These are phyloP conservation scores for Phytophthora gonapodyides DNA, from an alignment of 352 stramenopile species.

Conservation along the genomic window DNA sequence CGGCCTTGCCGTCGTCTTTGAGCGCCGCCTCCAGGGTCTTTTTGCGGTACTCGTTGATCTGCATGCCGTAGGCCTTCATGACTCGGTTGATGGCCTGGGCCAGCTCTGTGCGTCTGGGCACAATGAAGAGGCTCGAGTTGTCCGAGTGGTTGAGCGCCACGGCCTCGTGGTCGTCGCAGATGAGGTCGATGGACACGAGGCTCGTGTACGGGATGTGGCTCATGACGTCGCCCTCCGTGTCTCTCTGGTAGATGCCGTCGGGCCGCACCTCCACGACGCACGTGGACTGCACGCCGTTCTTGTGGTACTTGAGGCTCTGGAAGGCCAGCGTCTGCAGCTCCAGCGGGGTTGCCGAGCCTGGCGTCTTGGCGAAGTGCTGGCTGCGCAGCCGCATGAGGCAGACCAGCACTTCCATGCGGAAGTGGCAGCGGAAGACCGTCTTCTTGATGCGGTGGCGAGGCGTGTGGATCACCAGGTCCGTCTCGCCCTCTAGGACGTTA, in stretches of 20 bases:
- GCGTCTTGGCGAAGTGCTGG: constrained; percentile 54
- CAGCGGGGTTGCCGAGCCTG: constrained; percentile 18
- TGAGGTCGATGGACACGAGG: constrained; percentile 81
- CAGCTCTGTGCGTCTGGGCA: constrained; percentile 68
- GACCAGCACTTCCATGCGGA: constrained; percentile 83
- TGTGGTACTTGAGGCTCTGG: constrained; percentile 65
- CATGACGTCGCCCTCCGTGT: constrained; percentile 76
- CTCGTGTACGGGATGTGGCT: constrained; percentile 84
- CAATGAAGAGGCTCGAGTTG: constrained; percentile 82
- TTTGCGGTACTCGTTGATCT: constrained; percentile 85
- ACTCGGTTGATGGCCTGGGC: constrained; percentile 69
- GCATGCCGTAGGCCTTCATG: constrained; percentile 80
- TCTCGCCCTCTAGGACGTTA: constrained; percentile 69
- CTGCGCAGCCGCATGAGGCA: constrained; percentile 77
- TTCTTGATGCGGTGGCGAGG: constrained; percentile 82
- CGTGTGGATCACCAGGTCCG: constrained; percentile 79
- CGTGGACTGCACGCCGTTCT: constrained; percentile 56
- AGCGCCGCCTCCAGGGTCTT: constrained; percentile 70
- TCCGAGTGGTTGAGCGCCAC: constrained; percentile 80
- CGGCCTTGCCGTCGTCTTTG: constrained; percentile 47
- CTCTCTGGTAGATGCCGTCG: constrained; percentile 78
- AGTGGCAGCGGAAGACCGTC: constrained; percentile 79
- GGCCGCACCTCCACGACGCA: constrained; percentile 74
- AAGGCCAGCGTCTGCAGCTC: constrained; percentile 68
- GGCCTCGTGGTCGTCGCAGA: constrained; percentile 74